Base-by-base conservation (phyloP, 2,329 filamentous ascomycete species). In the Colletotrichum trifolii region DNA sequence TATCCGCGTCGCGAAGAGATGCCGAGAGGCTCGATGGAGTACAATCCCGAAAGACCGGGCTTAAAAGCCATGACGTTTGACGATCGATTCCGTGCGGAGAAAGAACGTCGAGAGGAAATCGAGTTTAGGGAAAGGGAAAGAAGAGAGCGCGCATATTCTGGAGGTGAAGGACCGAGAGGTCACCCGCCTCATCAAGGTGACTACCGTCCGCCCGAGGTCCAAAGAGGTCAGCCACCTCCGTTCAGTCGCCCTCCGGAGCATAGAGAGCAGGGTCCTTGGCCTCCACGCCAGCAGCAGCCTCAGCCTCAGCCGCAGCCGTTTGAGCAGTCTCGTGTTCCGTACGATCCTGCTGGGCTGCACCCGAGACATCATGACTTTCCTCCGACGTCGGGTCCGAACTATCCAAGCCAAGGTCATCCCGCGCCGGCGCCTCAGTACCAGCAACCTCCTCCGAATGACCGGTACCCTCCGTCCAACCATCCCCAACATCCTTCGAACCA, bases 1-100 rank as follows among this genome's bases (percentile, higher is more conserved):
- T 87, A 87, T 68, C 74, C 72, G 9, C 80, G 83, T 43, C 78
- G 83, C 48, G 85, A 87, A 33, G 85, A 87, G 33, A 71, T 77
- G 54, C 73, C 34, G 56, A 73, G 53, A 61, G 67, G 68, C 45
- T 77, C 68, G 55, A 69, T 77, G 52, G 85, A 87, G 57, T 87
- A 87, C 70, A 85, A 85, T 65, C 79, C 81, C 0, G 86, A 88
- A 49, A 79, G 83, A 56, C 76, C 79, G 11, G 76, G 79, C 2
- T 70, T 81, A 12, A 81, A 84, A 52, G 73, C 76, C 4, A 75
- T 76, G 55, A 72, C 74, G 2, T 87, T 84, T 68, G 86, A 89
- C 61, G 85, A 87, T 17, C 82, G 84, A 47, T 87, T 81, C 60
- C 78, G 83, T 60, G 74, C 78, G 12, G 84, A 85, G 58, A 78